Evolutionary conservation across 148 eudicot species (phyloP).

Genomic region (Suaeda aralocaspica): DNA sequence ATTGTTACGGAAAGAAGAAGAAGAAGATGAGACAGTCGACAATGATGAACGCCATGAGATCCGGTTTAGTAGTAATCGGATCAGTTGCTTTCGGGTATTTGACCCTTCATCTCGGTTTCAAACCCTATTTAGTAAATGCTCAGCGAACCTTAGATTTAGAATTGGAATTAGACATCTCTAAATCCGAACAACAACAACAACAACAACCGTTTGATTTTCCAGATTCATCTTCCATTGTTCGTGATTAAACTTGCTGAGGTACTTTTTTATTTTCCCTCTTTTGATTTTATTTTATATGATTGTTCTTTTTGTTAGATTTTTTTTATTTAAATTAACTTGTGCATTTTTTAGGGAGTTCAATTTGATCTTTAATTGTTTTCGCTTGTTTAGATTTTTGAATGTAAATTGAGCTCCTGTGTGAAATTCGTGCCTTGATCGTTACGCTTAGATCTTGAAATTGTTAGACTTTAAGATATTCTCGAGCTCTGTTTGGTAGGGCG

Average conservation of each 20-base stretch:
- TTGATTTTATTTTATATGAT: too few relatives aligned
- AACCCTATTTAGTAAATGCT: slow-evolving; percentile 58
- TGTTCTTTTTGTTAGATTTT: not conserved
- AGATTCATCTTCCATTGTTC: slow-evolving; percentile 11
- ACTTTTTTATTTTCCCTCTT: not conserved
- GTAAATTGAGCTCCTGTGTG: not conserved
- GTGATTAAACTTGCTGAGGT: slow-evolving; percentile 1
- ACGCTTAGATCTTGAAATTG: too few relatives aligned
- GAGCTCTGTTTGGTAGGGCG: too few relatives aligned
- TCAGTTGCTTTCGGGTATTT: slow-evolving; percentile 75
- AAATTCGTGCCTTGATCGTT: not conserved
- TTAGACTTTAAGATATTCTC: too few relatives aligned
- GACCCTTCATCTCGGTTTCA: slow-evolving; percentile 55
- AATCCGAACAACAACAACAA: not conserved
- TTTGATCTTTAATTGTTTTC: not conserved
- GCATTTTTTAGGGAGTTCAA: not conserved
- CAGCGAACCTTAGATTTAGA: slow-evolving; percentile 30
- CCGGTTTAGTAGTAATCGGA: slow-evolving; percentile 65
- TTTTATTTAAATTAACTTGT: not conserved
- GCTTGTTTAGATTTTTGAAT: too few relatives aligned
- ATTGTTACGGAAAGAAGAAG: not conserved
- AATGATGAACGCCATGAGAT: slow-evolving; percentile 71
- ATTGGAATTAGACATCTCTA: not conserved
- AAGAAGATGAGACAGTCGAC: slow-evolving; percentile 22
- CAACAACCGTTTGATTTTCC: slow-evolving; percentile 15